A percentile compares a stretch with the other conserved stretches of the same genome.
These are phyloP conservation scores for Rhodotorula sp. DNA, from an alignment of 1,284 basidiomycete genomes.

Conservation along the genomic window DNA sequence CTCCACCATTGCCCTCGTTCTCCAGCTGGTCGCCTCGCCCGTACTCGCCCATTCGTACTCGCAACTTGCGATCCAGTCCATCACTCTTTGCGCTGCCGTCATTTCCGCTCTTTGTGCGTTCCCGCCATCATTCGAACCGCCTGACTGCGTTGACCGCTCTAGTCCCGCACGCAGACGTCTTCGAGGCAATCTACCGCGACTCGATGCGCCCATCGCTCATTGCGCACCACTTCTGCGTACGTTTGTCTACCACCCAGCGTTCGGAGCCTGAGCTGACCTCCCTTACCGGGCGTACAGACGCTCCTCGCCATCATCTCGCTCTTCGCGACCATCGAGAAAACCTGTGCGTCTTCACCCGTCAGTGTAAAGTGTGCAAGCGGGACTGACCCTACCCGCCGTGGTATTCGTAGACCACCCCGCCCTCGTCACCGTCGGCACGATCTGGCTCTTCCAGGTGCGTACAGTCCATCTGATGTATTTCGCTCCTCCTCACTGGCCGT, in stretches of 20 bases:
- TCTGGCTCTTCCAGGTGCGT: slow-evolving; percentile 10
- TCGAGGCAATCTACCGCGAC: slow-evolving; percentile 13
- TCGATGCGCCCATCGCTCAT: slow-evolving; percentile 1
- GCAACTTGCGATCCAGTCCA: not conserved
- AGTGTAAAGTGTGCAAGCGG: no score
- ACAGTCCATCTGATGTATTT: no score
- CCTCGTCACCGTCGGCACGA: slow-evolving; percentile 1
- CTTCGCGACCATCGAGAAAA: slow-evolving; percentile 4
- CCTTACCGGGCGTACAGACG: not conserved
- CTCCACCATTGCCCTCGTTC: slow-evolving; percentile 1
- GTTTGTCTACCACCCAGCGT: not conserved
- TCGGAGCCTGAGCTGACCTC: not conserved
- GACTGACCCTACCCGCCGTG: not conserved
- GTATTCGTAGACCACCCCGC: slow-evolving; percentile 6
- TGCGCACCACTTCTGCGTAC: slow-evolving; percentile 10
- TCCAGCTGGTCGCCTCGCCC: not conserved
- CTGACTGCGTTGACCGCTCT: no score
- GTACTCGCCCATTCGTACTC: not conserved
- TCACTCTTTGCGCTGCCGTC: not conserved
- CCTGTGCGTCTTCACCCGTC: not conserved
- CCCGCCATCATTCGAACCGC: no score
- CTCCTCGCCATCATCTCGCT: slow-evolving; percentile 12
- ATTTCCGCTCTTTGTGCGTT: not conserved
- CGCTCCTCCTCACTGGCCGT: not conserved
- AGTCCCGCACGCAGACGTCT: not conserved